Base-by-base conservation (phyloP, 2,329 filamentous ascomycete species). In the Pseudogymnoascus sp. region DNA sequence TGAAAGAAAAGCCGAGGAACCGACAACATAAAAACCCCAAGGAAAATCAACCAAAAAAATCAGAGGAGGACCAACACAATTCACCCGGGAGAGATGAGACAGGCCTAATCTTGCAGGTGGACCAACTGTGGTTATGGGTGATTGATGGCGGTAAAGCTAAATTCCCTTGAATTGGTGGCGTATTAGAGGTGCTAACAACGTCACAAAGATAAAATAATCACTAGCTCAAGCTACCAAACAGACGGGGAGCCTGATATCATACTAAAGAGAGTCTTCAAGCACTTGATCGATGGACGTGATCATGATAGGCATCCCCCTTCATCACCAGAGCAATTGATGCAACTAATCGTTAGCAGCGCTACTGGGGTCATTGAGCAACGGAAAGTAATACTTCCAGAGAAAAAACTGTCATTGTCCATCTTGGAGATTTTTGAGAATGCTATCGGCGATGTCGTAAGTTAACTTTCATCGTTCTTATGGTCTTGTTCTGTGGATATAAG, bases 141-240 rank as follows among this genome's bases (percentile, higher is more conserved):
- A 55, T 55, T 9, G 49, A 55, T 55, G 14, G 9, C 8, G 45
- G 45, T 33, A 55, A 16, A 28, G 3, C n/a, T 33, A 7, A 7
- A 33, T 33, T 33, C 9, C 14, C 25, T 12, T 18, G 18, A 55
- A 33, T 33, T 52, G 1, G 8, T 28, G 45, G n/a, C 5, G 9
- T 33, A 55, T 55, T 33, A 55, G 25, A 12, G 8, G n/a, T 33
- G 12, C 45, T 55, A 16, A 55, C n/a, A 31, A 11, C 6, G 33
- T 33, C 4, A 18, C 11, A 33, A 16, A 55, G 49, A 55, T 9
- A 55, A 55, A 55, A 55, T 55, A 55, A 55, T 55, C n/a, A 55
- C 49, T n/a, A 55, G 49, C 9, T 55, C 49, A 55, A 55, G 25
- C 28, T 55, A 55, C n/a, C 49, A 55, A 55, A 18, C n/a, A 33